Conservation (phyloP, 1,284 basidiomycete genomes). For the Moesziomyces parantarcticus region DNA sequence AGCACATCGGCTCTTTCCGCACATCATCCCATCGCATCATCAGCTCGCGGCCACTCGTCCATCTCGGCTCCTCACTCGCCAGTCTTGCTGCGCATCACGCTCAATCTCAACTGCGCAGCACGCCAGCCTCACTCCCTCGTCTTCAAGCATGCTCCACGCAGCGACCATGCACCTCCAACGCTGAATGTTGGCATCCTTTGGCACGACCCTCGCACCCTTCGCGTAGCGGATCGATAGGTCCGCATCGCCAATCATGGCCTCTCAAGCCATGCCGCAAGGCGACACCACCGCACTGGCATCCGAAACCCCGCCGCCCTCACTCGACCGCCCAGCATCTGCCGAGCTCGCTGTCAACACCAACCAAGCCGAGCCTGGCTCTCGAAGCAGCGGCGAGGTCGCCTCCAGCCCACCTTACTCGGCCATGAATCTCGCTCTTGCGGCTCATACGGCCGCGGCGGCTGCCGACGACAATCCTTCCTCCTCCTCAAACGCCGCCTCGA, state of each 20-base stretch:
- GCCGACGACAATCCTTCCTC: neutral
- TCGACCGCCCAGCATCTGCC: neutral
- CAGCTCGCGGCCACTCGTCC: neutral
- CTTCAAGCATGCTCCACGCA: no score
- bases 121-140: no score
- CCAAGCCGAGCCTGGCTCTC: neutral
- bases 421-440: constrained; percentile 35
- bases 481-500: neutral
- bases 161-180: neutral
- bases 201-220: neutral
- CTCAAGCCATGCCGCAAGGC: neutral
- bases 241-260: neutral
- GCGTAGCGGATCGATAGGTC: neutral
- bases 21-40: neutral
- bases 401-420: constrained; percentile 7
- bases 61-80: neutral
- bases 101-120: neutral
- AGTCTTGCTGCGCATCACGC: neutral
- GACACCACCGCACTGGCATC: neutral
- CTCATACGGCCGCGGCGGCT: constrained; percentile 19
- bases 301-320: neutral
- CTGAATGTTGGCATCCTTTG: neutral
- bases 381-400: neutral
- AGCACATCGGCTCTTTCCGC: no score
- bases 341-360: no score